Evolutionary conservation across 371 early-diverging fungal species (phyloP).

Genomic region (Saksenaea oblongispora): DNA sequence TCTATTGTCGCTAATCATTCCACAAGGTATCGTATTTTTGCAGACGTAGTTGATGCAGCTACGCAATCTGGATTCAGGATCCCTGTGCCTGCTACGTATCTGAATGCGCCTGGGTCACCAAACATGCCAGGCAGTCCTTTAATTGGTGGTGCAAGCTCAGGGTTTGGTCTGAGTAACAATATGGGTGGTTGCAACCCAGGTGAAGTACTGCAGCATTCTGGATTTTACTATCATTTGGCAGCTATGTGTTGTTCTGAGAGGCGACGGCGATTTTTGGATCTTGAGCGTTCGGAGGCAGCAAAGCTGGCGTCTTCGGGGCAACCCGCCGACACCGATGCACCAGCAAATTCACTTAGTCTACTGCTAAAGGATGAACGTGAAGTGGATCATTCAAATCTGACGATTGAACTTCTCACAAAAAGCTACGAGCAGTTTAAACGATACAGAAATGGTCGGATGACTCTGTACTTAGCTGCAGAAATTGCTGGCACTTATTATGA

Average conservation of each 20-base stretch:
- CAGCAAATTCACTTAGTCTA: constrained; percentile 1
- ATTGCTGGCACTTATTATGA: constrained; percentile 83
- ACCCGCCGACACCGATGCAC: neutral
- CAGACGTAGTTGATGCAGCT: constrained; percentile 74
- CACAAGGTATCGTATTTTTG: constrained; percentile 68
- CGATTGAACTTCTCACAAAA: constrained; percentile 83
- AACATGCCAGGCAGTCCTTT: constrained; percentile 26
- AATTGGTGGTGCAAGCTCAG: constrained; percentile 9
- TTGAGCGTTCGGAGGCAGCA: constrained; percentile 31
- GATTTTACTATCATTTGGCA: constrained; percentile 82
- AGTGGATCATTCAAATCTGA: constrained; percentile 67
- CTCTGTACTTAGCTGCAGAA: constrained; percentile 82
- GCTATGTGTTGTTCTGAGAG: constrained; percentile 78
- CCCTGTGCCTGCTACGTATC: constrained; percentile 56
- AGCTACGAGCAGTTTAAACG: constrained; percentile 88
- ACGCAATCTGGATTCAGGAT: constrained; percentile 68
- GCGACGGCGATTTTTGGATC: constrained; percentile 55
- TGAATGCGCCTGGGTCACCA: constrained; percentile 15
- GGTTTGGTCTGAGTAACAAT: neutral
- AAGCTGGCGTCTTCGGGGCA: neutral
- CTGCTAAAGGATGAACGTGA: constrained; percentile 41
- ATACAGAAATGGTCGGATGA: constrained; percentile 75
- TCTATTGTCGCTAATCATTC: neutral
- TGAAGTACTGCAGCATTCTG: constrained; percentile 81
- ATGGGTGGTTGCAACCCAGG: constrained; percentile 54